Evolutionary conservation across 495 filamentous ascomycete genomes (phyloP), one percentile per base, ranked within the genome.

Genomic region (Aspergillus ellipticus): DNA sequence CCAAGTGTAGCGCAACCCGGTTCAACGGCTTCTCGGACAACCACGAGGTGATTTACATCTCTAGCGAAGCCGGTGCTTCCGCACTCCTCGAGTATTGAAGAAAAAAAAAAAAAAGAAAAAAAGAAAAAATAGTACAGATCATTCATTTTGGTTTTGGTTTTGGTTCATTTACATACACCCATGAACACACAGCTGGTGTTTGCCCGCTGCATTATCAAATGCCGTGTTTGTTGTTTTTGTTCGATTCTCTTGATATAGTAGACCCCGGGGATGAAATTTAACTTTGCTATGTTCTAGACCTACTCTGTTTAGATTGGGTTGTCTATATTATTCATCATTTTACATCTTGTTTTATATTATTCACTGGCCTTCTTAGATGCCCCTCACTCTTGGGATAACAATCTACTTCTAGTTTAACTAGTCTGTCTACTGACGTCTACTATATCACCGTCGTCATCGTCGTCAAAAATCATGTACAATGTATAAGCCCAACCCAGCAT

Each of bases 11-110:
- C 41, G 92, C 94, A 59, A 97, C 94, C 53, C 84, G 85, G 53
- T 99, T 99, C 89, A 99, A 99, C 65, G 94, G 94, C n/a, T 97
- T 97, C 74, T 87, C 85, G 46, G 88, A 97, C 70, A 82, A 85
- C 62, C 93, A 97, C 65, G 87, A 96, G 63, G 87, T 94, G 59
- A 85, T 97, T 64, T 97, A 97, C 67, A 85, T 97, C 57, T 93
- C 86, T 57, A 96, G 90, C 72, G 94, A 98, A 81, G 79, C 86
- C 45, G 92, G 92, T 29, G 92, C 92, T 19, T 78, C 77, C 55
- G 92, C 90, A 37, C 74, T 97, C 56, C 73, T 96, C 61, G 78
- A 79, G 52, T 81, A 79, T 51, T 77, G n/a, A n/a, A n/a, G n/a
- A n/a, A n/a, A n/a, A n/a, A n/a, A n/a, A n/a, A n/a, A n/a, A n/a